A percentile compares a stretch with the other conserved stretches of the same genome.
phyloP scores from a whole-genome alignment of 495 filamentous ascomycete species.

The Evansstolkia leycettana region DNA sequence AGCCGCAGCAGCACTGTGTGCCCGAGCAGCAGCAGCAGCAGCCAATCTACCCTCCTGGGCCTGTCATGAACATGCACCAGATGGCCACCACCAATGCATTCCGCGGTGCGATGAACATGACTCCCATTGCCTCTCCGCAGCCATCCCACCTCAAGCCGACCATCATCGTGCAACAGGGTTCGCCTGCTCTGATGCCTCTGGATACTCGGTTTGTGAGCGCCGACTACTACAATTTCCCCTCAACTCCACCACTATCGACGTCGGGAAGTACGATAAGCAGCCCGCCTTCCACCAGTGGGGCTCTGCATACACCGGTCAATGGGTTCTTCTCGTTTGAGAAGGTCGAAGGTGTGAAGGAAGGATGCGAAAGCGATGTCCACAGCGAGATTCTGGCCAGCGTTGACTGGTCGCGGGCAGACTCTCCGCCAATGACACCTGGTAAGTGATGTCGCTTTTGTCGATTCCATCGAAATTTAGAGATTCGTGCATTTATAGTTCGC shows the following conservation, averaged over 20 bases:
- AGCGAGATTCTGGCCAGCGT: constrained; percentile 63
- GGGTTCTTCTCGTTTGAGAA: constrained; percentile 64
- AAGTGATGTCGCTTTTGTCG: constrained; percentile 34
- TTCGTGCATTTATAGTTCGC: too few species aligned
- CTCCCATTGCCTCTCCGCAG: constrained; percentile 68
- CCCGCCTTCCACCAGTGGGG: constrained; percentile 64
- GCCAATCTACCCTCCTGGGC: constrained; percentile 22
- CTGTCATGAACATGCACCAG: constrained; percentile 63
- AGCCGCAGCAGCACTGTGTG: constrained; percentile 23
- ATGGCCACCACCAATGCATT: constrained; percentile 52
- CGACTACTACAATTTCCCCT: constrained; percentile 65
- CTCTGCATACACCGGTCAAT: constrained; percentile 71
- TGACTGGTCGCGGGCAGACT: constrained; percentile 64
- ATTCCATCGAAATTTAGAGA: constrained; percentile 1
- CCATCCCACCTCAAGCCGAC: constrained; percentile 62
- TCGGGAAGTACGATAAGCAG: constrained; percentile 78
- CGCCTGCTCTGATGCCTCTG: constrained; percentile 59
- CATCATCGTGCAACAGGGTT: constrained; percentile 59
- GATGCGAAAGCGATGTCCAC: constrained; percentile 61
- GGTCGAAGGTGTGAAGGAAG: constrained; percentile 71
- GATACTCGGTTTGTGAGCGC: constrained; percentile 62
- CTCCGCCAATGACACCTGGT: constrained; percentile 91
- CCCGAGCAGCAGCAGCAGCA: constrained; percentile 24
- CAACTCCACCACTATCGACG: constrained; percentile 80
- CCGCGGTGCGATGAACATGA: constrained; percentile 45